Evolutionary conservation across 805 yeast genomes (phyloP).

Genomic region (Candida stauntonica): DNA sequence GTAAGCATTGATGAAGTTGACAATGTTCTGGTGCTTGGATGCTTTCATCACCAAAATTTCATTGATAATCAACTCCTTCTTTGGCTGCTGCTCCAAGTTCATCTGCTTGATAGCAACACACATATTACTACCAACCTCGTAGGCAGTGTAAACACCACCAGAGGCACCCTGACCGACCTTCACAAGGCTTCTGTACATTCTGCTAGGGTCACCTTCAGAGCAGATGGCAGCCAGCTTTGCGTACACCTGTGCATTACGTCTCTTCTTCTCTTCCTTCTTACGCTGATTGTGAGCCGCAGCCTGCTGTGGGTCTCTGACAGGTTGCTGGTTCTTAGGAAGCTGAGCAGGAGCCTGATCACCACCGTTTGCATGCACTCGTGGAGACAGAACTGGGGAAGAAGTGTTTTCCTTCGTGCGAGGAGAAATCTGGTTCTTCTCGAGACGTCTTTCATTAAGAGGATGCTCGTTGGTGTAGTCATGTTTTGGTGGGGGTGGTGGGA

Average conservation of each 20-base stretch:
- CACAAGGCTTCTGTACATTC: slow-evolving; percentile 58
- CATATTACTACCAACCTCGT: slow-evolving; percentile 47
- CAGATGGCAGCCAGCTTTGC: slow-evolving; percentile 72
- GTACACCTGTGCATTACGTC: slow-evolving; percentile 66
- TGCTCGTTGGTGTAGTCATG: slow-evolving; percentile 14
- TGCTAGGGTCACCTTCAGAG: slow-evolving; percentile 78
- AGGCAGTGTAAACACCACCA: slow-evolving; percentile 93
- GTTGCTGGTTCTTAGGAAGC: slow-evolving; percentile 36
- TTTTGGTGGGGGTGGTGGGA: slow-evolving; percentile 26
- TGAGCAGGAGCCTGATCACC: no score
- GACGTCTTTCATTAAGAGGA: slow-evolving; percentile 17
- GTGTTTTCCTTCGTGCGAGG: not conserved
- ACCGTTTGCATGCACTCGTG: not conserved
- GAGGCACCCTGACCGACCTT: slow-evolving; percentile 98
- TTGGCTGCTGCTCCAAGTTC: slow-evolving; percentile 92
- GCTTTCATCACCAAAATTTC: slow-evolving; percentile 96
- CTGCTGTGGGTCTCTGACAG: slow-evolving; percentile 43
- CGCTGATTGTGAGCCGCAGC: slow-evolving; percentile 56
- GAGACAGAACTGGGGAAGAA: not conserved
- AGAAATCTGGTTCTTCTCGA: slow-evolving; percentile 6
- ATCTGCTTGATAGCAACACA: slow-evolving; percentile 95
- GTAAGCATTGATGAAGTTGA: slow-evolving; percentile 87
- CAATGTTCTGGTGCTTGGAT: slow-evolving; percentile 84
- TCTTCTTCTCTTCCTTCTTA: slow-evolving; percentile 75
- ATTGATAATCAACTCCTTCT: slow-evolving; percentile 89